phyloP scores from a whole-genome alignment of 1,139 yeast species.

The Hansenula sp. region DNA sequence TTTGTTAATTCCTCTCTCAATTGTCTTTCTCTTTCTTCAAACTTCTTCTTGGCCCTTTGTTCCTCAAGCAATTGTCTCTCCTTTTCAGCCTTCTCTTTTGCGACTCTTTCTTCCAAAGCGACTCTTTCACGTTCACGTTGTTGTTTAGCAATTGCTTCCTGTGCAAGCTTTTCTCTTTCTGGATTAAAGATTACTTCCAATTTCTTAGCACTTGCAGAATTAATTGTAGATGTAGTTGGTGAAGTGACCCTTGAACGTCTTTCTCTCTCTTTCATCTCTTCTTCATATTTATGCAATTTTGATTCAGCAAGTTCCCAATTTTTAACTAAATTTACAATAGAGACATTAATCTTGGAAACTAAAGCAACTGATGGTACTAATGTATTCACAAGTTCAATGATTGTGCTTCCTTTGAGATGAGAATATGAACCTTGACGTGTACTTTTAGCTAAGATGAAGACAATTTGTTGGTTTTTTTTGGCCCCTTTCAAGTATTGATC shows the following conservation, averaged over 20 bases:
- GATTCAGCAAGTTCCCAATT: conserved; percentile 24
- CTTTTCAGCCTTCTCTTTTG: conserved; percentile 19
- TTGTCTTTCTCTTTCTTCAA: conserved; percentile 24
- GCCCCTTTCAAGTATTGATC: conserved; percentile 42
- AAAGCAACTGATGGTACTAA: conserved; percentile 22
- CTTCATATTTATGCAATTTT: conserved; percentile 12
- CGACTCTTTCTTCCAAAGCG: conserved; percentile 22
- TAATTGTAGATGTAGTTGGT: not conserved
- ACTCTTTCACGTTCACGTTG: conserved; percentile 22
- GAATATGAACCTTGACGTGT: conserved; percentile 41
- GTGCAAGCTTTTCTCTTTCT: conserved; percentile 22
- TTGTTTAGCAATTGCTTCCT: conserved; percentile 24
- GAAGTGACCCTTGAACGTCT: conserved; percentile 1
- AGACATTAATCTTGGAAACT: conserved; percentile 18
- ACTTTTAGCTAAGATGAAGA: conserved; percentile 46
- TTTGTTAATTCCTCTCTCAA: conserved; percentile 20
- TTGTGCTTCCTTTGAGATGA: conserved; percentile 33
- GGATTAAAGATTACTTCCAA: conserved; percentile 25
- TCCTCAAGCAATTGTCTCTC: conserved; percentile 17
- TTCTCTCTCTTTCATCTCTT: conserved; percentile 18
- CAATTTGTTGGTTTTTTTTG: conserved; percentile 47
- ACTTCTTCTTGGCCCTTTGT: conserved; percentile 14
- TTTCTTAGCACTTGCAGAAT: conserved; percentile 8
- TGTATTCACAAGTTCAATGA: conserved; percentile 33
- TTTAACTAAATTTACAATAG: conserved; percentile 21